Conservation (phyloP, 2,329 filamentous ascomycete species). For the Didymella pomorum region DNA sequence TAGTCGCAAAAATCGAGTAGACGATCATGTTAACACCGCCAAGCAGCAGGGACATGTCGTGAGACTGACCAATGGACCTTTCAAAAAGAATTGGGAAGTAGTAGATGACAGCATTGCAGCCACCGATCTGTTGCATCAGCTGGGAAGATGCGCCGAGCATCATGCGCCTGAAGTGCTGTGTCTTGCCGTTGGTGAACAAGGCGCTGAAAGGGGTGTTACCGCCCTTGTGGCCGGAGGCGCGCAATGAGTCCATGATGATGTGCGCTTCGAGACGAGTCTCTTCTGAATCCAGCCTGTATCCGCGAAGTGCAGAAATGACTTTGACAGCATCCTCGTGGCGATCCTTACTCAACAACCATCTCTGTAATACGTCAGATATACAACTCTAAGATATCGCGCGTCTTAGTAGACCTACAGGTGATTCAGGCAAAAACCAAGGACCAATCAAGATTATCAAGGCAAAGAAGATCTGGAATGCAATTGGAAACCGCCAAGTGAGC, state of each 20-base stretch:
- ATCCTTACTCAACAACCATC: slow-evolving; percentile 70
- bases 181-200: slow-evolving; percentile 68
- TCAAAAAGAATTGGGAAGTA: slow-evolving; percentile 54
- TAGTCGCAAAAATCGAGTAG: slow-evolving; percentile 64
- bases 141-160: slow-evolving; percentile 64
- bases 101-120: slow-evolving; percentile 55
- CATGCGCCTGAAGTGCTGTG: slow-evolving; percentile 71
- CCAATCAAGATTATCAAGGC: slow-evolving; percentile 61
- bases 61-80: slow-evolving; percentile 59
- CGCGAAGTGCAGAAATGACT: slow-evolving; percentile 61
- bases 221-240: slow-evolving; percentile 52
- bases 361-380: neutral
- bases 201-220: slow-evolving; percentile 58
- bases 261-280: slow-evolving; percentile 68
- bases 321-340: slow-evolving; percentile 66
- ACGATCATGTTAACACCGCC: slow-evolving; percentile 63
- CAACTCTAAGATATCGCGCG: no score
- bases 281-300: slow-evolving; percentile 59
- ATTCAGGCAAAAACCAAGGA: slow-evolving; percentile 69
- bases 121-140: slow-evolving; percentile 42
- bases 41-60: slow-evolving; percentile 55
- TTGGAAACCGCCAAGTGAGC: slow-evolving; percentile 60
- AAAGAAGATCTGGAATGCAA: slow-evolving; percentile 62
- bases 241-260: slow-evolving; percentile 69
- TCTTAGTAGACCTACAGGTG: slow-evolving; percentile 50